phyloP scores from a whole-genome alignment of 2,329 filamentous ascomycete genomes.

The Fonsecaea multimorphosa region DNA sequence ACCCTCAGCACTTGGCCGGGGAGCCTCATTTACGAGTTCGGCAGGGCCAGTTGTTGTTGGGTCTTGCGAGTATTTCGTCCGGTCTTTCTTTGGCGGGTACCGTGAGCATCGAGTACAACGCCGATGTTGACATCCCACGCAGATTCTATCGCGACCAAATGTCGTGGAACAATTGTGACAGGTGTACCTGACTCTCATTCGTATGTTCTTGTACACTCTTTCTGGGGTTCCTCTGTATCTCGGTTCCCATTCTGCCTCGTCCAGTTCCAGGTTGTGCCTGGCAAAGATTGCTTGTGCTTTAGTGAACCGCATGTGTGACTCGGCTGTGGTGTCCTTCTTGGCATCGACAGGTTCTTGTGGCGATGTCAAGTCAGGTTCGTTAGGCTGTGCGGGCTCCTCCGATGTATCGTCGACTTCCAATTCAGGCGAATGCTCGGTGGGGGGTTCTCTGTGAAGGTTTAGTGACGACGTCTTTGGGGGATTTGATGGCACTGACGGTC shows the following conservation, averaged over 20 bases:
- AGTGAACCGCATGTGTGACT: slow-evolving; percentile 47
- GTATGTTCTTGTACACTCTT: slow-evolving; percentile 54
- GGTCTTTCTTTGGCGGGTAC: slow-evolving; percentile 71
- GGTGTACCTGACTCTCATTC: slow-evolving; percentile 59
- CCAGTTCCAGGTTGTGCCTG: slow-evolving; percentile 54
- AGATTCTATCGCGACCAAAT: slow-evolving; percentile 76
- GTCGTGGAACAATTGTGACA: slow-evolving; percentile 81
- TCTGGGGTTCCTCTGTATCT: slow-evolving; percentile 43
- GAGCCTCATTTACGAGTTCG: not conserved
- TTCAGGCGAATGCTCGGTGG: not conserved
- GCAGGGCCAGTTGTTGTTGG: not conserved
- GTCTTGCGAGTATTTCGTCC: slow-evolving; percentile 41
- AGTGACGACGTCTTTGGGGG: slow-evolving; percentile 1
- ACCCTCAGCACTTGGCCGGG: slow-evolving; percentile 14
- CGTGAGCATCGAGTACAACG: slow-evolving; percentile 82
- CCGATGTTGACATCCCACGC: slow-evolving; percentile 76
- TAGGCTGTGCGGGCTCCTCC: slow-evolving; percentile 1
- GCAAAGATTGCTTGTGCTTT: slow-evolving; percentile 54
- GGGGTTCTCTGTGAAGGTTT: slow-evolving; percentile 8
- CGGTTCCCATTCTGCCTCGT: slow-evolving; percentile 51
- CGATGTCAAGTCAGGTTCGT: not conserved
- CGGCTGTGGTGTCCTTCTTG: slow-evolving; percentile 6
- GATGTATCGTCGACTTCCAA: slow-evolving; percentile 31
- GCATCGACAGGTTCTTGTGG: not conserved
- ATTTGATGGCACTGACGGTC: slow-evolving; percentile 5